phyloP scores from a whole-genome alignment of 2,329 filamentous ascomycete species.

The Pseudocercospora musae region DNA sequence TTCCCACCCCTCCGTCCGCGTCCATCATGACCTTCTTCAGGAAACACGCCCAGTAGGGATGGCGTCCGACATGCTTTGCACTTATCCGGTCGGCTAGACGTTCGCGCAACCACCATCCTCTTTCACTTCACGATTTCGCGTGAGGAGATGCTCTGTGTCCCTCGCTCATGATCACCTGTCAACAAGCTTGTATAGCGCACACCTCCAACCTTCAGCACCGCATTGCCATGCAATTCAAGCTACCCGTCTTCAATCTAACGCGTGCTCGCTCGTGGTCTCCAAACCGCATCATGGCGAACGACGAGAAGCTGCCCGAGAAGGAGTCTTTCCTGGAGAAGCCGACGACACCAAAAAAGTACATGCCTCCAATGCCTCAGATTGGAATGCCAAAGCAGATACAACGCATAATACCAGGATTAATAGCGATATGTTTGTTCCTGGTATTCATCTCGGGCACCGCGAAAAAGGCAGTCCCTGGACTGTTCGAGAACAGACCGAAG shows the following conservation, averaged over 20 bases:
- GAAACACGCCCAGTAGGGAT: conserved; percentile 12
- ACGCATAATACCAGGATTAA: conserved; percentile 48
- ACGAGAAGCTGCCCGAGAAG: conserved; percentile 11
- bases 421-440: conserved; percentile 45
- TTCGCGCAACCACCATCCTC: conserved; percentile 13
- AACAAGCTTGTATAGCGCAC: neutral
- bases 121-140: conserved; percentile 5
- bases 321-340: conserved; percentile 1
- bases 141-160: conserved; percentile 5
- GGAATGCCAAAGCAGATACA: conserved; percentile 49
- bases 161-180: conserved; percentile 3
- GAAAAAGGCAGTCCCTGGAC: conserved; percentile 12
- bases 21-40: conserved; percentile 6
- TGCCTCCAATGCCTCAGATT: conserved; percentile 22
- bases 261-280: conserved; percentile 16
- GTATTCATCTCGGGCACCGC: conserved; percentile 41
- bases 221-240: conserved; percentile 2
- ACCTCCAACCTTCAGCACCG: neutral
- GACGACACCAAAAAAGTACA: conserved; percentile 19
- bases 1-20: neutral
- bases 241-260: conserved; percentile 15
- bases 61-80: conserved; percentile 15
- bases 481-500: conserved; percentile 24
- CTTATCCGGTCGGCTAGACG: conserved; percentile 13
- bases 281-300: conserved; percentile 7